These are phyloP conservation scores for Xylariaceae sp. DNA, from an alignment of 2,329 filamentous ascomycete genomes.

Conservation along the genomic window DNA sequence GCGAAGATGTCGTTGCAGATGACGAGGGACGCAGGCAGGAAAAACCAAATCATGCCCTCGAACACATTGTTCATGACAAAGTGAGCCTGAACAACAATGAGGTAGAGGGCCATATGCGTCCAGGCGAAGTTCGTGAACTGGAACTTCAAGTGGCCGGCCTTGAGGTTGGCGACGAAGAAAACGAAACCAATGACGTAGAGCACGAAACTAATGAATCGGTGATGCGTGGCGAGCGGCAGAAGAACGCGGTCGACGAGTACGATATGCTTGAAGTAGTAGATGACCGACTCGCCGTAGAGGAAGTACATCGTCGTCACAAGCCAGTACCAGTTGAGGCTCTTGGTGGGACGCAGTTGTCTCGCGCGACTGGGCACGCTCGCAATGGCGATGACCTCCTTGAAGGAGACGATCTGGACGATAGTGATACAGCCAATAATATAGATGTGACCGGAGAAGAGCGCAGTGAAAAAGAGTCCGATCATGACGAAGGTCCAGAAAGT, in stretches of 20 bases:
- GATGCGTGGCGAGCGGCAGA: conserved; percentile 89
- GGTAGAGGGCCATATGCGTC: conserved; percentile 98
- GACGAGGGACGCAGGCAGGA: conserved; percentile 87
- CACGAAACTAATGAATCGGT: conserved; percentile 97
- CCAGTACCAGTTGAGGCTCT: conserved; percentile 98
- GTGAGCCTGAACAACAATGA: conserved; percentile 96
- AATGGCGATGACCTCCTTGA: conserved; percentile 99
- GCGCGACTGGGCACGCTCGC: conserved; percentile 89
- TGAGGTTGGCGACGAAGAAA: conserved; percentile 91
- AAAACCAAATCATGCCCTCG: conserved; percentile 99
- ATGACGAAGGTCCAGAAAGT: conserved; percentile 98
- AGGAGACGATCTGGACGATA: conserved; percentile 89
- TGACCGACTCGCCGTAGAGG: conserved; percentile 95
- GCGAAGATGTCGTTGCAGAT: conserved; percentile 99
- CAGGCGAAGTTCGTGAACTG: conserved; percentile 99
- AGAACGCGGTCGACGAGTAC: conserved; percentile 90
- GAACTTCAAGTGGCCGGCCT: conserved; percentile 95
- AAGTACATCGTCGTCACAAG: conserved; percentile 99
- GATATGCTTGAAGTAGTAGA: conserved; percentile 99
- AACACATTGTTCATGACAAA: conserved; percentile 99
- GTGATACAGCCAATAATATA: conserved; percentile 95
- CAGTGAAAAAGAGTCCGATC: conserved; percentile 86
- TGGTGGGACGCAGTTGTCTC: conserved; percentile 86
- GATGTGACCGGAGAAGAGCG: conserved; percentile 93
- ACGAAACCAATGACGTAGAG: conserved; percentile 98